Percentiles rank a stretch among this genome's conserved stretches.
These are phyloP conservation scores for Thinopyrum elongatum DNA, from an alignment of 176 grass and related monocot genomes.

Conservation along the genomic window DNA sequence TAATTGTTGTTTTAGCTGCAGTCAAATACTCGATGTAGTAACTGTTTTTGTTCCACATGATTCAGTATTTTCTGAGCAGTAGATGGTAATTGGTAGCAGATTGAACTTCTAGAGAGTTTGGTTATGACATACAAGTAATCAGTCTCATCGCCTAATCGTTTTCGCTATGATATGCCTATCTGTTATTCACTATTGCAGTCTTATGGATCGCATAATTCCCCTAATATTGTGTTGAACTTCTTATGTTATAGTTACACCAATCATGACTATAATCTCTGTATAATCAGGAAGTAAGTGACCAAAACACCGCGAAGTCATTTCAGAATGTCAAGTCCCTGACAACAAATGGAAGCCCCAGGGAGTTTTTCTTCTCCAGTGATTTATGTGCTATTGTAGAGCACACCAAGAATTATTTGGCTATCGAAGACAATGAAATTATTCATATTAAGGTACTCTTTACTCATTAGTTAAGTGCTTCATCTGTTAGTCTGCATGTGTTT, in stretches of 20 bases:
- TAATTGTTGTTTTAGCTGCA: not conserved
- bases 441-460: constrained; percentile 76
- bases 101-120: not conserved
- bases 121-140: not conserved
- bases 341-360: constrained; percentile 74
- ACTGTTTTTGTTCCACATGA: not conserved
- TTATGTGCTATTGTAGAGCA: constrained; percentile 96
- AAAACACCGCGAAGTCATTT: constrained; percentile 55
- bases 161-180: not conserved
- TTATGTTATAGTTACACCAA: not conserved
- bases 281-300: constrained; percentile 66
- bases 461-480: not conserved
- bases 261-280: not conserved
- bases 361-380: constrained; percentile 95
- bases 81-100: not conserved
- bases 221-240: not conserved
- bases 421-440: constrained; percentile 90
- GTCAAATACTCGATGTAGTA: not conserved
- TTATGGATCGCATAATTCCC: not conserved
- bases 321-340: constrained; percentile 81
- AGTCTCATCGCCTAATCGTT: not conserved
- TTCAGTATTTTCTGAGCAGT: not conserved
- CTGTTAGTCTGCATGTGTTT: not conserved
- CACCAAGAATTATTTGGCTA: constrained; percentile 82
- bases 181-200: not conserved